Evolutionary conservation across 2,329 filamentous ascomycete species (phyloP).

Genomic region (Pezicula neosporulosa): DNA sequence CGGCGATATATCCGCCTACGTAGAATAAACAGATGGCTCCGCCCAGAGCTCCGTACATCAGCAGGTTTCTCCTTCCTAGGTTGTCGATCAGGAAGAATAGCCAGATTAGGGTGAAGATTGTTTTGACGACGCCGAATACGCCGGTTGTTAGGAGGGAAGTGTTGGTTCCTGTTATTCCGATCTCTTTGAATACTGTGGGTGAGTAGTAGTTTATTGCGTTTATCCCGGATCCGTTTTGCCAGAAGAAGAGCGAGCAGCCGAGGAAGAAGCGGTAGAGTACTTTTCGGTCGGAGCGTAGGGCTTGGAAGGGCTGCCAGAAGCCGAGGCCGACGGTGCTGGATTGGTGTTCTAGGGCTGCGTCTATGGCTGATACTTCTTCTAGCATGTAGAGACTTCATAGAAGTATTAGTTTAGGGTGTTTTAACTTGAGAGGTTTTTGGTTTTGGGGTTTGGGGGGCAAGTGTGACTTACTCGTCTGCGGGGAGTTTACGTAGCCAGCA

Average conservation of each 20-base stretch:
- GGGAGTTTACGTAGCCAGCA: conserved; percentile 62
- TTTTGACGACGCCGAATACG: conserved; percentile 68
- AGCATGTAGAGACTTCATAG: background rate
- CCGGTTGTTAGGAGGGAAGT: conserved; percentile 66
- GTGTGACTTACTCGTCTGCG: conserved; percentile 35
- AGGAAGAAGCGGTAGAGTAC: conserved; percentile 70
- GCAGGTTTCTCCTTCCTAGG: conserved; percentile 54
- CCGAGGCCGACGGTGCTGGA: conserved; percentile 52
- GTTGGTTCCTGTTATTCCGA: conserved; percentile 56
- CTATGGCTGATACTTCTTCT: conserved; percentile 47
- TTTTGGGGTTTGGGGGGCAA: background rate
- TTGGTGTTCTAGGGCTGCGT: conserved; percentile 63
- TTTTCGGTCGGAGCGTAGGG: conserved; percentile 49
- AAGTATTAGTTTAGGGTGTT: background rate
- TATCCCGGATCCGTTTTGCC: conserved; percentile 65
- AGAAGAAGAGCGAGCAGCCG: conserved; percentile 70
- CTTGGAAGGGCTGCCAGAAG: conserved; percentile 68
- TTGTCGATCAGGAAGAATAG: conserved; percentile 62
- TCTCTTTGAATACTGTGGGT: conserved; percentile 62
- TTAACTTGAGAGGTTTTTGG: background rate
- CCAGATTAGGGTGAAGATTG: conserved; percentile 58
- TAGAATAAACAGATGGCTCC: conserved; percentile 61
- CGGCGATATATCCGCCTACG: conserved; percentile 62
- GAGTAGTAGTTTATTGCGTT: conserved; percentile 57
- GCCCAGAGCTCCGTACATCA: conserved; percentile 53